Base-by-base conservation (phyloP, 345 rosid genomes). In the Psidium friedrichsthalianum region DNA sequence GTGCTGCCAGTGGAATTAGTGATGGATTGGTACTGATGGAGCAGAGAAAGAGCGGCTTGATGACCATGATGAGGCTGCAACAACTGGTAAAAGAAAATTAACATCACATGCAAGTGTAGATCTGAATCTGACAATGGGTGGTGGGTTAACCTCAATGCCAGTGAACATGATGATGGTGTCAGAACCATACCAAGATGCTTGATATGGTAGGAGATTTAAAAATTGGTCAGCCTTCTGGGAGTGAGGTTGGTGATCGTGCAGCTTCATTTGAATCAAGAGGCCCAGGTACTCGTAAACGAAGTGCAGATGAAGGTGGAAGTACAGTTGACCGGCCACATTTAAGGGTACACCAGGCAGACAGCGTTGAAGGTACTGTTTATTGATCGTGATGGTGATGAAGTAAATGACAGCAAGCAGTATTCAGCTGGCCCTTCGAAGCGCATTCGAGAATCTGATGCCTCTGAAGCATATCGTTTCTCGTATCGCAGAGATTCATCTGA, bases 1-100 rank as follows among this genome's bases (percentile, higher is more conserved):
- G 99, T 92, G 99, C 98, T 84, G 97, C 99, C 83, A 97, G 99
- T 92, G 99, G 99, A 87, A 94, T 96, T 85, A 95, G 95, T 89
- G 99, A 86, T 94, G 98, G 98, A 89, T 93, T 91, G 93, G 94
- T 86, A 94, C 94, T 88, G 98, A 96, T 88, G 96, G 94, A 88
- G 83, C 88, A 18, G 98, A 90, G 83, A 96, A 94, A 89, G 98
- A 94, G 87, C 98, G 86, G 85, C 88, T 87, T 47, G 99, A 94
- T 89, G 95, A 94, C 86, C 96, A 92, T 86, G 98, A 95, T 88
- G 99, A 97, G 89, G 98, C 94, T 86, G 99, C 95, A 85, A 96
- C 99, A 47, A 94, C 98, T 32, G 95, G 89, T 88, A 93, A 90
- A 91, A 92, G 92, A 86, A 94, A 90, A 86, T 52, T 86, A 69